Conservation (phyloP, 768 basidiomycete species). For the Clitopilus hobsonii region DNA sequence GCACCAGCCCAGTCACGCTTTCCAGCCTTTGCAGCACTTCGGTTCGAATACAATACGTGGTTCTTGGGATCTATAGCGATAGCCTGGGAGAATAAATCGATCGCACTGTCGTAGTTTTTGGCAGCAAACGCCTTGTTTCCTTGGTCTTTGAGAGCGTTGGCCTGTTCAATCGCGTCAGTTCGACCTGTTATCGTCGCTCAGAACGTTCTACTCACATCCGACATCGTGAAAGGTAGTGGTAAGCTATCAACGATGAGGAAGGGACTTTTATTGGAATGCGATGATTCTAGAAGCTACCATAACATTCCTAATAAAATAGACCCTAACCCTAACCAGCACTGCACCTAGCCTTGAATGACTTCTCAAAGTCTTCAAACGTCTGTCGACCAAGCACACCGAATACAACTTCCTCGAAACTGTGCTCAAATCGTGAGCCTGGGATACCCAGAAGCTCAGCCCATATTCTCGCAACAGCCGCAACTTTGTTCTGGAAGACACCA, state of each 20-base stretch:
- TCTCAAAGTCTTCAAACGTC: conserved; percentile 23
- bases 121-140: conserved; percentile 96
- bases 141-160: conserved; percentile 74
- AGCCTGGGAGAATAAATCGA: conserved; percentile 77
- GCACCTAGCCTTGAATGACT: conserved; percentile 6
- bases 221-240: conserved; percentile 24
- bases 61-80: conserved; percentile 80
- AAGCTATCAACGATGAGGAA: conserved; percentile 4
- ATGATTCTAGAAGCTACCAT: conserved; percentile 25
- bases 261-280: conserved; percentile 11
- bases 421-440: conserved; percentile 46
- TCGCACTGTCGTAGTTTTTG: conserved; percentile 87
- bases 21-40: conserved; percentile 87
- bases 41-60: conserved; percentile 88
- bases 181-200: neutral
- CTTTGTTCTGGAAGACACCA: conserved; percentile 68
- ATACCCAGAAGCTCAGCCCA: conserved; percentile 59
- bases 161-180: conserved; percentile 18
- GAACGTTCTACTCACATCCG: conserved; percentile 27
- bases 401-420: conserved; percentile 56
- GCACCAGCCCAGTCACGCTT: conserved; percentile 75
- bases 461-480: conserved; percentile 50
- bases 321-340: conserved; percentile 15
- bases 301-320: conserved; percentile 18
- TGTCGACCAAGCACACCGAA: conserved; percentile 51